Conservation (phyloP, 352 stramenopile species). For the Pythium rishiriense region DNA sequence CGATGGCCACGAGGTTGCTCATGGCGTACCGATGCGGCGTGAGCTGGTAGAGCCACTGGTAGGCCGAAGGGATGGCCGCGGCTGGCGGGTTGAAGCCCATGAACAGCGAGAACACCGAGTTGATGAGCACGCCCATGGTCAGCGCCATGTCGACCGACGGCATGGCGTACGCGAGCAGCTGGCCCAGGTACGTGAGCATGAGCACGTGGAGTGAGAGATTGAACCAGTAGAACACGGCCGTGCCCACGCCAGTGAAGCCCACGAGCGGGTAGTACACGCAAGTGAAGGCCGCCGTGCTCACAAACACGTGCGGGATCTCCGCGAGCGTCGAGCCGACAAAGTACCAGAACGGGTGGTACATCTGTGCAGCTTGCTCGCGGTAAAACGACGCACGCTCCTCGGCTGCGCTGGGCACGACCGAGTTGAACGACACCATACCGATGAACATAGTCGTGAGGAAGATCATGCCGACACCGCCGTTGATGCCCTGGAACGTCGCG, state of each 20-base stretch:
- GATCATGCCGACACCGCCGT: constrained; percentile 52
- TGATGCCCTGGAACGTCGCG: constrained; percentile 29
- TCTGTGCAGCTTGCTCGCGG: constrained; percentile 70
- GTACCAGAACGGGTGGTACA: constrained; percentile 71
- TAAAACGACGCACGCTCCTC: constrained; percentile 80
- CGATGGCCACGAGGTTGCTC: constrained; percentile 9
- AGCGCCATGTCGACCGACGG: constrained; percentile 26
- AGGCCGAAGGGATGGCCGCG: constrained; percentile 24
- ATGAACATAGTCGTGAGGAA: constrained; percentile 74
- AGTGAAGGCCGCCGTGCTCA: constrained; percentile 22
- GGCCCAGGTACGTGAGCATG: constrained; percentile 33
- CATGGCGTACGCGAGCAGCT: constrained; percentile 31
- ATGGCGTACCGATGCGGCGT: constrained; percentile 26
- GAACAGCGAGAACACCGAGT: constrained; percentile 35
- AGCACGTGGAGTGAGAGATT: constrained; percentile 29
- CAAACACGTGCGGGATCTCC: constrained; percentile 50
- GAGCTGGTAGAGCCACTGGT: constrained; percentile 36
- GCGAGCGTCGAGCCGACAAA: constrained; percentile 56
- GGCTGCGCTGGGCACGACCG: neutral
- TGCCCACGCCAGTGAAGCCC: constrained; percentile 27
- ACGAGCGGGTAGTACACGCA: constrained; percentile 40
- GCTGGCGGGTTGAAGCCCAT: constrained; percentile 37
- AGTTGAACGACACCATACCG: constrained; percentile 56
- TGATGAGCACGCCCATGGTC: constrained; percentile 30
- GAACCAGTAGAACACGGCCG: constrained; percentile 29